Base-by-base conservation (phyloP, 2,329 filamentous ascomycete species). In the Chaetothyriales sp. region DNA sequence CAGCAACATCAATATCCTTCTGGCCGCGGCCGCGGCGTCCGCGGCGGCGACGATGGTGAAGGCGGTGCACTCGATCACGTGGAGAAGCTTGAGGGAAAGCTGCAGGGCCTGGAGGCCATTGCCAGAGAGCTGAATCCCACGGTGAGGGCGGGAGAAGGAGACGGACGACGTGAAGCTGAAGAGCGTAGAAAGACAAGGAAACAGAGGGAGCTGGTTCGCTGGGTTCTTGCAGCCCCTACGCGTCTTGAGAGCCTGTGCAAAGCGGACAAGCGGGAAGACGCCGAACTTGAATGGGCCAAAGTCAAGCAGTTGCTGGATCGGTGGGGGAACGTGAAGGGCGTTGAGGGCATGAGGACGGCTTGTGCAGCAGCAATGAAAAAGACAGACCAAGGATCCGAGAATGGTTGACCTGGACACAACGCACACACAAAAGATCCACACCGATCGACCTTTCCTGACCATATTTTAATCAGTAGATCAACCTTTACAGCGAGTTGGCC, bases 321-420 rank as follows among this genome's bases (percentile, higher is more conserved):
- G 48, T 74, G 71, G 72, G 58, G 66, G 18, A 65, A 65, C 2
- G 69, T 73, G 0, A 66, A 66, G 49, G 72, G 72, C 1, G 70
- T 72, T 22, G 56, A 64, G 43, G 66, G 73, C 48, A 52, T 74
- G 10, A 64, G 63, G 10, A 58, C 60, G 15, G 61, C 65, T 13
- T 74, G 72, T 57, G 64, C 10, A 15, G 33, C 33, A 40, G 33
- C 15, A 40, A 15, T 15, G 4, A 15, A 10, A 15, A 40, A 40
- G 33, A 2, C 33, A 15, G 33, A 40, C 15, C 33, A 40, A 40
- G 33, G 33, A 15, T 40, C 33, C 15, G 33, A 40, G 33, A 40
- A 40, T 40, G 33, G 33, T 15, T 40, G 33, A 40, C 33, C 33
- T 40, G 33, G 33, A 25, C 22, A 25, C 22, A 25, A 25, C 22